A percentile compares a stretch with the other conserved stretches of the same genome.
Evolutionary conservation across 164 flowering plant genomes (phyloP).

Genomic region (Nelumbo lutea): DNA sequence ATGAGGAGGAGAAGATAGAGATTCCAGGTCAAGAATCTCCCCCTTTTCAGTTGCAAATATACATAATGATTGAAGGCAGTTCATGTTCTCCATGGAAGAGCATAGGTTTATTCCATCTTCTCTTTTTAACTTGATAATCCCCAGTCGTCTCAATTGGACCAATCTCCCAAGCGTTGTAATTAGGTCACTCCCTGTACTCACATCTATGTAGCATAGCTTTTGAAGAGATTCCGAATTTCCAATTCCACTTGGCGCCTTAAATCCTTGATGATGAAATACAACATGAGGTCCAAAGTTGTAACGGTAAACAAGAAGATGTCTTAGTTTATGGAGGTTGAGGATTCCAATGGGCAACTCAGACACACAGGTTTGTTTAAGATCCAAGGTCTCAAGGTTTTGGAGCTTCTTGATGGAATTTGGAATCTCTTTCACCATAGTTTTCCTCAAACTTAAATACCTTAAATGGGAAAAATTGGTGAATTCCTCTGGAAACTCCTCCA

Average conservation of each 20-base stretch:
- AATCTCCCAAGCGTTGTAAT: constrained; percentile 1
- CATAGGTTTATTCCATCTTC: constrained; percentile 6
- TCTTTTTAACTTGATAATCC: neutral
- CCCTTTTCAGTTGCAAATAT: neutral
- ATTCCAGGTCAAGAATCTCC: constrained; percentile 5
- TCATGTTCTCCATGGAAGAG: constrained; percentile 12
- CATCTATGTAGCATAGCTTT: constrained; percentile 6
- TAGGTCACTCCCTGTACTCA: neutral
- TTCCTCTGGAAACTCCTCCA: too few relatives aligned
- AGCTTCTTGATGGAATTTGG: too few relatives aligned
- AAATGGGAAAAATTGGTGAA: too few relatives aligned
- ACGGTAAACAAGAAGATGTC: too few relatives aligned
- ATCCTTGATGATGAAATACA: neutral
- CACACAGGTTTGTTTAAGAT: too few relatives aligned
- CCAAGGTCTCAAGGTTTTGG: too few relatives aligned
- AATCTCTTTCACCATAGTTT: too few relatives aligned
- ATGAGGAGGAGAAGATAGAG: neutral
- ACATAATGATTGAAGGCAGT: constrained; percentile 4
- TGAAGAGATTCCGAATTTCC: constrained; percentile 4
- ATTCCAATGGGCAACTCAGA: too few relatives aligned
- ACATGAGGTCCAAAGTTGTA: too few relatives aligned
- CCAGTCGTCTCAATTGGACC: constrained; percentile 12
- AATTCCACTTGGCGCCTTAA: neutral
- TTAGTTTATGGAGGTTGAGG: too few relatives aligned
- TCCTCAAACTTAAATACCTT: too few relatives aligned